Percentiles rank a stretch among this genome's conserved stretches.
phyloP scores from a whole-genome alignment of 139 green algal genomes.

The Coelastrella sp. region DNA sequence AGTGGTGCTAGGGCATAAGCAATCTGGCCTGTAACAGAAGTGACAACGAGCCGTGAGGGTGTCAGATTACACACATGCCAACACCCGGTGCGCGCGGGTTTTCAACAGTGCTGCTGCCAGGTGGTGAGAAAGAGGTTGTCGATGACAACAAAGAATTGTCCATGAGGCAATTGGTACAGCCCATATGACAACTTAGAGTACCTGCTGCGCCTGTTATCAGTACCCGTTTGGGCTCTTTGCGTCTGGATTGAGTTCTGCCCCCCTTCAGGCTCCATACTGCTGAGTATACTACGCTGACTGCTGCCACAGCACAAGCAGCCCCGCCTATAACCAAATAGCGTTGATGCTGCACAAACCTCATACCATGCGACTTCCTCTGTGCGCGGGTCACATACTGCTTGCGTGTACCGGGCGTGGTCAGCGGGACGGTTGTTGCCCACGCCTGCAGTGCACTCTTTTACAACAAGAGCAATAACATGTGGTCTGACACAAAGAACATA shows the following conservation, averaged over 20 bases:
- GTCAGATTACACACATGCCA: too few relatives aligned
- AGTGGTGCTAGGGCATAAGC: constrained; percentile 17
- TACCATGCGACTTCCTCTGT: neutral
- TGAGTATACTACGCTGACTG: constrained; percentile 12
- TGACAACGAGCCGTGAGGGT: too few relatives aligned
- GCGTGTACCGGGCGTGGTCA: neutral
- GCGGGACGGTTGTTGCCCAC: too few relatives aligned
- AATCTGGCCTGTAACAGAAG: constrained; percentile 22
- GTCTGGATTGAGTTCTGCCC: neutral
- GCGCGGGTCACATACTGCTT: neutral
- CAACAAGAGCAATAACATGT: too few relatives aligned
- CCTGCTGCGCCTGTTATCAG: constrained; percentile 26
- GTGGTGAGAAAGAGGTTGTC: too few relatives aligned
- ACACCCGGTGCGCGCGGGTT: too few relatives aligned
- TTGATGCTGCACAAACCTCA: neutral
- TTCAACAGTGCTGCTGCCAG: neutral
- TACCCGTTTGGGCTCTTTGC: neutral
- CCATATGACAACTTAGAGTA: neutral
- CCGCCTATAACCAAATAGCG: constrained; percentile 14
- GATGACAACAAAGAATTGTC: too few relatives aligned
- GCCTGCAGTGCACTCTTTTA: too few relatives aligned
- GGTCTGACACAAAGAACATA: too few relatives aligned
- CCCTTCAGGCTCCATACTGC: constrained; percentile 14
- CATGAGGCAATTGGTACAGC: too few relatives aligned
- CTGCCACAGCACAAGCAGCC: neutral